phyloP scores from a whole-genome alignment of 1,284 basidiomycete species.

The Athelia sp. region DNA sequence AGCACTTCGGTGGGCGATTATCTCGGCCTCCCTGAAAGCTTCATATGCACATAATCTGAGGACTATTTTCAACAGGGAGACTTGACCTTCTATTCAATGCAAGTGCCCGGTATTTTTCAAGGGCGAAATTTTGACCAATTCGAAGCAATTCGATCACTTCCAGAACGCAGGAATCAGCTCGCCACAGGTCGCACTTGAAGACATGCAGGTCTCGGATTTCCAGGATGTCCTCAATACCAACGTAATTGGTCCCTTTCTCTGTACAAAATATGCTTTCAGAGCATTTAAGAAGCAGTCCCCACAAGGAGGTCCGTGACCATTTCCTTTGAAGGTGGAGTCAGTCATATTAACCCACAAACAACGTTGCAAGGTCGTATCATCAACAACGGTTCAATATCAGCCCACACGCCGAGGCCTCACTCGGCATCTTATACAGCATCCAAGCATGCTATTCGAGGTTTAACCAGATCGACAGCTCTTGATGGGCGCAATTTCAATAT shows the following conservation, averaged over 20 bases:
- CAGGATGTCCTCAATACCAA: constrained; percentile 66
- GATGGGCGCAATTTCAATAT: constrained; percentile 75
- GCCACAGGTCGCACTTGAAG: constrained; percentile 52
- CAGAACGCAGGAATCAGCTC: constrained; percentile 66
- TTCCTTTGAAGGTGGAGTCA: no score
- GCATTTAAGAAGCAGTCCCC: constrained; percentile 73
- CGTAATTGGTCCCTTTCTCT: constrained; percentile 68
- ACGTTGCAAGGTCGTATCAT: constrained; percentile 79
- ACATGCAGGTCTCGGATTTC: constrained; percentile 58
- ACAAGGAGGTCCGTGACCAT: constrained; percentile 47
- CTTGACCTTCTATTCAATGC: constrained; percentile 82
- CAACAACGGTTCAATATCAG: constrained; percentile 80
- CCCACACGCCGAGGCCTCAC: constrained; percentile 67
- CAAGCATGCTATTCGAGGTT: constrained; percentile 72
- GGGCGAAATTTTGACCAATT: neutral
- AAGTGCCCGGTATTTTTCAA: constrained; percentile 14
- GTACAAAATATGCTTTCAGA: constrained; percentile 70
- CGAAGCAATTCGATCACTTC: no score
- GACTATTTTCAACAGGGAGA: no score
- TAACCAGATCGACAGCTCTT: constrained; percentile 71
- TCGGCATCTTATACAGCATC: constrained; percentile 67
- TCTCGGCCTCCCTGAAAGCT: neutral
- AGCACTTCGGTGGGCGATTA: constrained; percentile 31
- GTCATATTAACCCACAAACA: no score
- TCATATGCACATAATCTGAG: neutral